Conservation (phyloP, 345 rosid genomes). For the Reutealis trisperma region DNA sequence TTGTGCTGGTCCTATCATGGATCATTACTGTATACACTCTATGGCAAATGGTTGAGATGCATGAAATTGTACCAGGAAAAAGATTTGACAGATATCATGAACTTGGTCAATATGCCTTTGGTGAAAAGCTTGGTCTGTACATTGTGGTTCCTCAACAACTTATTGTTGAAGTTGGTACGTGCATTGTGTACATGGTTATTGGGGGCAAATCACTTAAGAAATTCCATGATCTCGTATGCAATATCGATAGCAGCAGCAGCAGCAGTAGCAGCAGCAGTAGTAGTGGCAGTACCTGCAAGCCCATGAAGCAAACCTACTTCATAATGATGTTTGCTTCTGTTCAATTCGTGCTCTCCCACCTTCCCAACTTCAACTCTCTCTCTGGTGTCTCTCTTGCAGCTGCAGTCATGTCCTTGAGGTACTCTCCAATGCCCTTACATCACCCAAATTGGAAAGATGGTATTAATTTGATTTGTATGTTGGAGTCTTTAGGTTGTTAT, state of each 20-base stretch:
- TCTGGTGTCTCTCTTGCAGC: conserved; percentile 39
- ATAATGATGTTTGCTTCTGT: conserved; percentile 37
- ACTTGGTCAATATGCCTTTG: conserved; percentile 34
- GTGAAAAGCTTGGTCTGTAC: conserved; percentile 33
- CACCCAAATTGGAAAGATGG: too few species aligned
- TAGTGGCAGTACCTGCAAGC: too few species aligned
- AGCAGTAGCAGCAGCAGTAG: too few species aligned
- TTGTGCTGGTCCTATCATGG: conserved; percentile 28
- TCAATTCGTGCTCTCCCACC: conserved; percentile 37
- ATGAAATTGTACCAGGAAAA: conserved; percentile 37
- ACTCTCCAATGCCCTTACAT: neutral
- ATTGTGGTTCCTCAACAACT: conserved; percentile 38
- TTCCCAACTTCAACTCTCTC: conserved; percentile 40
- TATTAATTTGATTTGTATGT: too few species aligned
- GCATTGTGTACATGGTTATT: conserved; percentile 38
- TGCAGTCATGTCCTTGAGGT: conserved; percentile 40
- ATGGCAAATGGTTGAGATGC: conserved; percentile 45
- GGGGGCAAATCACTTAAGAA: conserved; percentile 36
- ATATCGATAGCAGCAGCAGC: too few species aligned
- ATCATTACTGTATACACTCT: conserved; percentile 31
- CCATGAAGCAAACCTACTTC: conserved; percentile 27
- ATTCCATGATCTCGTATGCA: conserved; percentile 29
- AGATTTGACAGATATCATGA: conserved; percentile 37
- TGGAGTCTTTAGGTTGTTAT: too few species aligned
- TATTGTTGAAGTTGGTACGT: conserved; percentile 30